Conservation (phyloP, 495 filamentous ascomycete species). For the Hypoxylon trugodes region DNA sequence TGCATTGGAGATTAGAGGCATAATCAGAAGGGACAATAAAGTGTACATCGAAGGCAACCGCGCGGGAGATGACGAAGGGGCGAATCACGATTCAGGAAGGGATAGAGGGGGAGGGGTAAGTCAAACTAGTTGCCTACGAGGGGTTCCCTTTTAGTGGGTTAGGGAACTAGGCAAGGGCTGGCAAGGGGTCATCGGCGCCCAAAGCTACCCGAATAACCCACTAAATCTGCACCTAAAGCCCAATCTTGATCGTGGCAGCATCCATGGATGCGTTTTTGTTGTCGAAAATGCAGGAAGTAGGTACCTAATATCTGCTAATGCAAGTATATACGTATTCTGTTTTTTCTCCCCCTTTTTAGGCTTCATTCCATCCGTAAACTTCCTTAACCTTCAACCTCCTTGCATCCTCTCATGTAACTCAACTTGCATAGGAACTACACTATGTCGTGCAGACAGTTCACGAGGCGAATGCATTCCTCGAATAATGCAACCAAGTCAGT, state of each 20-base stretch:
- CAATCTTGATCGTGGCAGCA: conserved; percentile 4
- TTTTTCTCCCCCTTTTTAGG: background rate
- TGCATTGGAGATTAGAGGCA: too few species aligned
- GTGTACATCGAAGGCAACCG: conserved; percentile 11
- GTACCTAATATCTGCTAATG: background rate
- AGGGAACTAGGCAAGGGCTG: background rate
- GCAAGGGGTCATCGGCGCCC: conserved; percentile 27
- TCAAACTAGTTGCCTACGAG: background rate
- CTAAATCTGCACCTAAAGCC: background rate
- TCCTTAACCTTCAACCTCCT: too few species aligned
- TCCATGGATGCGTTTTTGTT: background rate
- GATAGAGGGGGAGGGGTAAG: conserved; percentile 32
- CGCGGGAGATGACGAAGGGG: conserved; percentile 24
- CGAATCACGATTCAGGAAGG: conserved; percentile 17
- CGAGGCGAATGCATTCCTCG: too few species aligned
- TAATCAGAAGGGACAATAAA: conserved; percentile 1
- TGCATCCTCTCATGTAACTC: too few species aligned
- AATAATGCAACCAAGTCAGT: too few species aligned
- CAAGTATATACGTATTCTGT: background rate
- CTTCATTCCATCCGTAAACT: background rate
- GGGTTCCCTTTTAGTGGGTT: conserved; percentile 12
- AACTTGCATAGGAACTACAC: too few species aligned
- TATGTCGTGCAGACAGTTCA: too few species aligned
- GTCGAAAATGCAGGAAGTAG: background rate
- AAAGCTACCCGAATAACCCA: conserved; percentile 28